Evolutionary conservation across 345 rosid genomes (phyloP).

Genomic region (Acer yangbiense): DNA sequence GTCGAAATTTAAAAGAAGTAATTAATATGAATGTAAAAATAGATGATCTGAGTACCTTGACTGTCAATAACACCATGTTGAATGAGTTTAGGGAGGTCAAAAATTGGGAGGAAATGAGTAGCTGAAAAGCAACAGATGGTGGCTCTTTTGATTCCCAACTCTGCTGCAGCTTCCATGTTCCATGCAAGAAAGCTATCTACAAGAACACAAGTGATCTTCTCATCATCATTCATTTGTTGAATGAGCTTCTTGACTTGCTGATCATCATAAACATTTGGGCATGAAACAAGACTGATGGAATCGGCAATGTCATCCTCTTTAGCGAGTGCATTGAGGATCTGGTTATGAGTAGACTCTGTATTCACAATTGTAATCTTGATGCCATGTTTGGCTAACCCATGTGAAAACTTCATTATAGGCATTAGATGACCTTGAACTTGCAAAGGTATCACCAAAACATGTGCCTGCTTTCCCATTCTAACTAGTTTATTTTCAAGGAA

Average conservation of each 20-base stretch:
- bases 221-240: constrained; percentile 2
- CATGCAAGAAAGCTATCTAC: constrained; percentile 14
- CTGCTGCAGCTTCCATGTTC: constrained; percentile 16
- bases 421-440: constrained; percentile 27
- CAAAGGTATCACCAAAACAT: constrained; percentile 19
- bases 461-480: constrained; percentile 1
- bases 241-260: constrained; percentile 13
- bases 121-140: constrained; percentile 10
- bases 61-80: constrained; percentile 4
- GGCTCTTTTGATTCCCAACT: constrained; percentile 6
- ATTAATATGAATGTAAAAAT: too few relatives aligned
- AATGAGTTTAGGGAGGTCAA: not conserved
- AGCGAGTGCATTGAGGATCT: constrained; percentile 1
- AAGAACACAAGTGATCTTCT: constrained; percentile 17
- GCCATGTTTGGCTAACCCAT: constrained; percentile 9
- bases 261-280: constrained; percentile 7
- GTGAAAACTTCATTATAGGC: constrained; percentile 22
- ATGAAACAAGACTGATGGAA: constrained; percentile 7
- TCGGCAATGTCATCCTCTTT: not conserved
- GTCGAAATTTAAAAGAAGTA: too few relatives aligned
- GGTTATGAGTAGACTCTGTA: constrained; percentile 12
- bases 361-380: constrained; percentile 23
- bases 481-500: too few relatives aligned
- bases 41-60: not conserved
- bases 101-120: not conserved